Base-by-base conservation (phyloP, 2,329 filamentous ascomycete species). In the Pseudogymnoascus sp. region DNA sequence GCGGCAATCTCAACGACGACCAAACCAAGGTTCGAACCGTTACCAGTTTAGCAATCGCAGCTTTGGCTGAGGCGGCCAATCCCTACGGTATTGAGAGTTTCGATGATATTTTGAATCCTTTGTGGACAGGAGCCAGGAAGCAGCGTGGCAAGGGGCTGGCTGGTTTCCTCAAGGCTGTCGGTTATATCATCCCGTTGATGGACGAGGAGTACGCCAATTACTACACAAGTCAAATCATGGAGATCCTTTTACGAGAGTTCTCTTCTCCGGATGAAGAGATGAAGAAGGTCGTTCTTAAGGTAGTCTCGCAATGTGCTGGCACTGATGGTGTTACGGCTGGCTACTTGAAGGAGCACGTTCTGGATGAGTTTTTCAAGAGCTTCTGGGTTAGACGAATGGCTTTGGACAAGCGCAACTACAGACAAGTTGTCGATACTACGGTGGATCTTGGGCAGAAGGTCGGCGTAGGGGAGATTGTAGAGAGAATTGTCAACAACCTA, bases 181-280 rank as follows among this genome's bases (percentile, higher is more conserved):
- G 95, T 25, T 97, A 95, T 75, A 96, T 99, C 73, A 97, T 99
- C 67, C 95, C 95, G 4, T 84, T 99, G 61, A 99, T 99, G 95
- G 95, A 99, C 78, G 95, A 99, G 77, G 95, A 99, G 73, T 97
- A 97, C 75, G 93, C 95, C 77, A 97, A 97, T 75, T 99, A 99
- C 78, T 99, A 99, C 73, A 97, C 95, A 7, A 91, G 88, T 69
- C 93, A 99, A 76, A 97, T 99, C 71, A 97, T 99, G 93, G 95
- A 97, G 76, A 97, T 97, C 71, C 80, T 99, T 12, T 85, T 97
- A 31, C 87, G 95, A 71, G 95, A 99, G 74, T 99, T 99, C 72
- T 90, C 92, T 5, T 97, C 93, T 0, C 95, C 95, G 0, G 95
- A 99, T 69, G 95, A 99, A 76, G 95, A 99, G 77, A 99, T 99